Conservation (phyloP, 805 yeast species). For the Metschnikowia amazonensis region DNA sequence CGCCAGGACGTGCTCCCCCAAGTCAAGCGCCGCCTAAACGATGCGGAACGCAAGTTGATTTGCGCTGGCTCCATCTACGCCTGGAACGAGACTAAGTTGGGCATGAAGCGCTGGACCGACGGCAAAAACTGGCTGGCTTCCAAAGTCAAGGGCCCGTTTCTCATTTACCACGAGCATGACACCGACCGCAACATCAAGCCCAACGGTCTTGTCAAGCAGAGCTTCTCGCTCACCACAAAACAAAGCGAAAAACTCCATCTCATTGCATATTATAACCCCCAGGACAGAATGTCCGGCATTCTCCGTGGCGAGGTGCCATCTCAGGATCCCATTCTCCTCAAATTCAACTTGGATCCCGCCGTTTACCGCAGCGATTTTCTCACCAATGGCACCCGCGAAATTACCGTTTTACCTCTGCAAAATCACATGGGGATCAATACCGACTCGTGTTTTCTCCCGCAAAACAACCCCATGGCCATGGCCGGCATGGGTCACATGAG, state of each 20-base stretch:
- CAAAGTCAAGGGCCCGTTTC: conserved; percentile 60
- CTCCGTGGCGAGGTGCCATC: conserved; percentile 20
- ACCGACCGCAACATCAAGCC: conserved; percentile 26
- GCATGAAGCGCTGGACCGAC: conserved; percentile 77
- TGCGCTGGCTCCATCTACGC: conserved; percentile 59
- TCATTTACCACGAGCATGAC: conserved; percentile 60
- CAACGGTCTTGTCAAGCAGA: conserved; percentile 61
- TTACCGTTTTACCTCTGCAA: conserved; percentile 3
- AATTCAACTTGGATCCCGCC: conserved; percentile 20
- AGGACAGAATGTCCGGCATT: conserved; percentile 18
- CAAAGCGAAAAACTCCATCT: conserved; percentile 55
- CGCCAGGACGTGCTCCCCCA: conserved; percentile 53
- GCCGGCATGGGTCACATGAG: neutral
- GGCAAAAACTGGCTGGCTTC: conserved; percentile 73
- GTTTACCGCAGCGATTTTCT: conserved; percentile 12
- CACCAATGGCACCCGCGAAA: conserved; percentile 4
- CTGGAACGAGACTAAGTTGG: conserved; percentile 70
- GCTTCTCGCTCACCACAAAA: conserved; percentile 53
- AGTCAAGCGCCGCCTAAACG: conserved; percentile 55
- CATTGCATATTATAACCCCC: conserved; percentile 45
- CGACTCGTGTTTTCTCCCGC: neutral
- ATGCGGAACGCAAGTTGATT: conserved; percentile 51
- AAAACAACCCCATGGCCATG: neutral
- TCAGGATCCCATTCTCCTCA: conserved; percentile 22
- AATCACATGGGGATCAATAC: neutral